Base-by-base conservation (phyloP, 2,329 filamentous ascomycete species). In the Ascochyta clinopodiicola region DNA sequence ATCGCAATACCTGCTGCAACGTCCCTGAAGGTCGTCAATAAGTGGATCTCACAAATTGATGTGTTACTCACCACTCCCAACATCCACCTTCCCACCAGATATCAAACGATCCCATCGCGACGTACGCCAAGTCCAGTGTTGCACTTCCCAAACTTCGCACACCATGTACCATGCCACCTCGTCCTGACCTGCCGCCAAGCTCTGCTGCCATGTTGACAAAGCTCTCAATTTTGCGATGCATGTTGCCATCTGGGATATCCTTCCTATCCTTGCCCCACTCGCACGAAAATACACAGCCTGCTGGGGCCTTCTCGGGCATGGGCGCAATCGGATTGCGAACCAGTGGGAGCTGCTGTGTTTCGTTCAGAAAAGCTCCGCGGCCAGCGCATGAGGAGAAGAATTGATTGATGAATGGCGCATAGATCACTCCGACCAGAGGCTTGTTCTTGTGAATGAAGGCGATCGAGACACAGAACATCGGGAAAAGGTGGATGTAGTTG, bases 41-140 rank as follows among this genome's bases (percentile, higher is more conserved):
- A 19, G 1, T 27, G 5, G 15, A 5, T 19, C 10, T 25, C 34
- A 10, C 2, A 43, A 4, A 9, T 37, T 24, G 7, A 7, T 7
- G 2, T 17, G n/a, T n/a, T 13, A 44, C 53, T 22, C 65, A 87
- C 86, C 89, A 92, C 74, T 92, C 90, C 89, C 89, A 91, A 67
- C 88, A 91, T 0, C 89, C 89, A 3, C 88, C 89, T 70, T 92
- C 89, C 89, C 89, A 92, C 89, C 89, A 92, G 10, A 92, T 90
- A 74, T 92, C 89, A 62, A 92, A 87, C 0, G 86, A 80, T 0
- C 89, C 89, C 82, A 89, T 89, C 12, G 90, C 89, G 9, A 86
- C 85, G 70, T 92, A 92, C 0, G 88, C 89, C 44, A 92, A 75
- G 72, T 92, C 89, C 49, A 92, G 70, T 1, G 89, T 90, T 8